phyloP scores from a whole-genome alignment of 2,329 filamentous ascomycete species.

The Aschersonia sp. region DNA sequence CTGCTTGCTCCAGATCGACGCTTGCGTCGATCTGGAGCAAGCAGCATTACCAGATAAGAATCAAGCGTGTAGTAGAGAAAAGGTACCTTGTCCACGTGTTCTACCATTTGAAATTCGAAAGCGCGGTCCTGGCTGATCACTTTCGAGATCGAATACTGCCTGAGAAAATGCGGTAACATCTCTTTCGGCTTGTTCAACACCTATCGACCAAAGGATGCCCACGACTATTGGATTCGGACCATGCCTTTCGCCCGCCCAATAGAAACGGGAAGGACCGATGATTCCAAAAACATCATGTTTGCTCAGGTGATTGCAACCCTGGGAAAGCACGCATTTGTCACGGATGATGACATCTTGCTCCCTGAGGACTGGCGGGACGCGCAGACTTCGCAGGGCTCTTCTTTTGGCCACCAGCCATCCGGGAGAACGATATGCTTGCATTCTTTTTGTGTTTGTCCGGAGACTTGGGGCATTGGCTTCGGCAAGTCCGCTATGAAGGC shows the following conservation, averaged over 20 bases:
- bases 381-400: conserved; percentile 23
- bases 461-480: conserved; percentile 58
- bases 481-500: conserved; percentile 50
- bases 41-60: conserved; percentile 36
- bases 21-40: conserved; percentile 18
- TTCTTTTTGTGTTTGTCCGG: conserved; percentile 65
- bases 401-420: conserved; percentile 51
- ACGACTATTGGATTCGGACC: conserved; percentile 37
- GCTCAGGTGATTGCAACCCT: conserved; percentile 69
- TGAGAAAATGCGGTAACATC: conserved; percentile 36
- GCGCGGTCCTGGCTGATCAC: conserved; percentile 1
- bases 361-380: conserved; percentile 51
- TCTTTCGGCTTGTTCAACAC: conserved; percentile 69
- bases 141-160: conserved; percentile 12
- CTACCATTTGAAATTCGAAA: neutral
- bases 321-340: conserved; percentile 43
- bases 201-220: conserved; percentile 28
- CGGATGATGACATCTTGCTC: conserved; percentile 48
- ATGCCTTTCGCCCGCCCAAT: conserved; percentile 34
- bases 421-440: conserved; percentile 70
- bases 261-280: conserved; percentile 27
- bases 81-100: conserved; percentile 23
- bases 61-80: conserved; percentile 34
- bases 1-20: no score
- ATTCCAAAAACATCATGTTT: conserved; percentile 42